Base-by-base conservation (phyloP, 2,329 filamentous ascomycete genomes). In the Botrytis fragariae region DNA sequence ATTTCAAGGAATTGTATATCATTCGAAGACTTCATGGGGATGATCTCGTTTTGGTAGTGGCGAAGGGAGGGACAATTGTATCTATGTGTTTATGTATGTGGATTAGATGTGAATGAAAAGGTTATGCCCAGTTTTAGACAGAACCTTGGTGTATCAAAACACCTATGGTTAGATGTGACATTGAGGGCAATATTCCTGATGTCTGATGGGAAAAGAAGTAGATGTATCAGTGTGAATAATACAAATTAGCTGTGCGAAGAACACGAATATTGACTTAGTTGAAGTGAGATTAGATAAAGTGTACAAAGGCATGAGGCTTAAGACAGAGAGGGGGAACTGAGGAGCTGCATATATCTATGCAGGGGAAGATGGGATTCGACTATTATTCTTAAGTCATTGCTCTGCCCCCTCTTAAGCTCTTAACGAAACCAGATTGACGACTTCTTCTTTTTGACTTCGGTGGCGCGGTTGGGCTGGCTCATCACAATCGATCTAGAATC, bases 1-100 rank as follows among this genome's bases (percentile, higher is more conserved):
- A 22, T 68, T 42, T 22, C n/a, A 69, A 69, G 37, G 65, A 42
- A 48, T 69, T 39, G 65, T n/a, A 69, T 69, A 69, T 69, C 25
- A 42, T 44, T 57, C 37, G 37, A 57, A n/a, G 10, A 57, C 39
- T 57, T 69, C n/a, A 57, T 69, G 37, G 18, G 42, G 48, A 68
- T 69, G 37, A 22, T 16, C 8, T 69, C 39, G 45, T 16, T 29
- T 65, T 37, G 32, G 44, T 37, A 35, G 37, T 44, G 39, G 65
- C 37, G 10, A 57, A 42, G 65, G 25, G n/a, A 32, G 18, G 37
- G 37, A 69, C 54, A 18, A 32, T 69, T 69, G 48, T 68, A 68
- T 57, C 35, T 44, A 42, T 63, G 61, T 63, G 37, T 39, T n/a
- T 22, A 42, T 63, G 37, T 69, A 44, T 69, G 48, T 42, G 45